Percentiles rank a stretch among this genome's conserved stretches.
These are phyloP conservation scores for Dictyostelium firmibasis DNA, from an alignment of 78 protist species.

Conservation along the genomic window DNA sequence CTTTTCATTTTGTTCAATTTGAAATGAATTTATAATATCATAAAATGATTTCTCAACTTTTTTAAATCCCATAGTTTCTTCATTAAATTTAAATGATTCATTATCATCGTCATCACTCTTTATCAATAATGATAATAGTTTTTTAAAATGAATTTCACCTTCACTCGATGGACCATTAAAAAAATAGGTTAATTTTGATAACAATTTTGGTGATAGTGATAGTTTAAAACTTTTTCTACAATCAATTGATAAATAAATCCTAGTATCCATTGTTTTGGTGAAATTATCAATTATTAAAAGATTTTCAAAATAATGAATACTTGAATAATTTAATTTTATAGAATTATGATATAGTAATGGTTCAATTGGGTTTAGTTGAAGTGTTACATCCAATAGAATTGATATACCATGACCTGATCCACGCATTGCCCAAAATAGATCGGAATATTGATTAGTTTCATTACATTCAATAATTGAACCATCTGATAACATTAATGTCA, in stretches of 20 bases:
- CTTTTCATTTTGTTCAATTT: not conserved
- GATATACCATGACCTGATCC: slow-evolving; percentile 22
- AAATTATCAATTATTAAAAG: not conserved
- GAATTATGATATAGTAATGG: not conserved
- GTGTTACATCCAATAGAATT: not conserved
- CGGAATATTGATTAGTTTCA: not conserved
- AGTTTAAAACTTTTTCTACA: not conserved
- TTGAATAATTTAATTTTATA: not conserved
- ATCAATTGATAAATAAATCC: not conserved
- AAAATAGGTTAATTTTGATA: not conserved
- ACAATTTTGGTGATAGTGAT: not conserved
- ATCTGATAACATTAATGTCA: not conserved
- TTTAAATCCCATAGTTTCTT: not conserved
- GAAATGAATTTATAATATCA: not conserved
- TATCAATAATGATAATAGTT: not conserved
- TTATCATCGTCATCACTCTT: not conserved
- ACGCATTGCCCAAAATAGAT: slow-evolving; percentile 20
- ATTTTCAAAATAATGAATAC: not conserved
- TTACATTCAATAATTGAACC: not conserved
- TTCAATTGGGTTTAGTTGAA: not conserved
- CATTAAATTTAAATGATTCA: not conserved
- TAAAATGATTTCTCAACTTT: not conserved
- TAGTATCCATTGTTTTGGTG: slow-evolving; percentile 31
- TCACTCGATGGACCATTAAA: not conserved
- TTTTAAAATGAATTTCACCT: not conserved